Conservation (phyloP, 768 basidiomycete genomes). For the Leucosporidium yakuticum region DNA sequence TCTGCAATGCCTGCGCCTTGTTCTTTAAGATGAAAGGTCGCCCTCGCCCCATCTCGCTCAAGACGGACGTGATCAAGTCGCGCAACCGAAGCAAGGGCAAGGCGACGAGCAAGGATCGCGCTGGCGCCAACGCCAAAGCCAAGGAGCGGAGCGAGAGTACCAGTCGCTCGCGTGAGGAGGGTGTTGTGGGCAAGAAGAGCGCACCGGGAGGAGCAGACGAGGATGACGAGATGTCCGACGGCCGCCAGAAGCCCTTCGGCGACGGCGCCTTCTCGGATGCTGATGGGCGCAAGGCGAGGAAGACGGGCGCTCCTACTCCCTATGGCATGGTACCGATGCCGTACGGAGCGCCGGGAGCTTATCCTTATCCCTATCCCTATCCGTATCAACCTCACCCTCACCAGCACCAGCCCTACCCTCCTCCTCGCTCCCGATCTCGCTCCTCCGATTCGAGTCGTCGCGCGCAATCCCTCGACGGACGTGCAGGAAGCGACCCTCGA, state of each 20-base stretch:
- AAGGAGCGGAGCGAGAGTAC: slow-evolving; percentile 32
- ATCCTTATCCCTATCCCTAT: slow-evolving; percentile 16
- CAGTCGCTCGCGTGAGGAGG: slow-evolving; percentile 17
- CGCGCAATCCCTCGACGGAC: slow-evolving; percentile 21
- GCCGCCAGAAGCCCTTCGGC: slow-evolving; percentile 22
- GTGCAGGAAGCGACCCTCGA: slow-evolving; percentile 5
- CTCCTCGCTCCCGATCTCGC: slow-evolving; percentile 23
- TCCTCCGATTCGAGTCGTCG: slow-evolving; percentile 21
- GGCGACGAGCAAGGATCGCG: slow-evolving; percentile 33
- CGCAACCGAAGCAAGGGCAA: slow-evolving; percentile 38
- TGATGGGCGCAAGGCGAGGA: slow-evolving; percentile 26
- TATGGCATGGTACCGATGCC: slow-evolving; percentile 29
- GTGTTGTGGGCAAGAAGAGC: slow-evolving; percentile 18
- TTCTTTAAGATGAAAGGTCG: slow-evolving; percentile 40
- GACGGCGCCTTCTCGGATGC: slow-evolving; percentile 6
- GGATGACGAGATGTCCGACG: slow-evolving; percentile 13
- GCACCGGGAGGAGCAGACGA: slow-evolving; percentile 20
- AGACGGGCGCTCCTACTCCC: slow-evolving; percentile 3
- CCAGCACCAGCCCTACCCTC: slow-evolving; percentile 31
- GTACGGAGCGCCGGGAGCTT: slow-evolving; percentile 11
- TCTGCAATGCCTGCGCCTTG: slow-evolving; percentile 41
- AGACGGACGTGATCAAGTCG: slow-evolving; percentile 41
- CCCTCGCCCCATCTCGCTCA: slow-evolving; percentile 39
- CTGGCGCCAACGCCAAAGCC: slow-evolving; percentile 1
- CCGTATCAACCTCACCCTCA: slow-evolving; percentile 22